Conservation (phyloP, 495 filamentous ascomycete genomes). For the Penicillium alfredii region DNA sequence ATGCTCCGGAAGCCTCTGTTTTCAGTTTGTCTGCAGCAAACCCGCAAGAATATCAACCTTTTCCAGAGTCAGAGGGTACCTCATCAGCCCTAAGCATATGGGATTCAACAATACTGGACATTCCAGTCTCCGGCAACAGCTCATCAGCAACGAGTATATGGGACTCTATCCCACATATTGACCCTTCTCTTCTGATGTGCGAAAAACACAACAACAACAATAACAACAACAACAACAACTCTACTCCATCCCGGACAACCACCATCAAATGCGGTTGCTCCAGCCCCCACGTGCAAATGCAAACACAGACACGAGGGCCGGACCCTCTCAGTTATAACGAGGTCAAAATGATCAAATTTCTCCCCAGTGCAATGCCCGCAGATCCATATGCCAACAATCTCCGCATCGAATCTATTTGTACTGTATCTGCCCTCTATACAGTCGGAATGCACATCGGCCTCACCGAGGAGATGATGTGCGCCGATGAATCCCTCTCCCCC, state of each 20-base stretch:
- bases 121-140: background rate
- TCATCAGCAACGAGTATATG: background rate
- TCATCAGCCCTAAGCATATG: constrained; percentile 5
- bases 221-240: too few relatives aligned
- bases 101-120: constrained; percentile 2
- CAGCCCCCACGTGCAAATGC: constrained; percentile 13
- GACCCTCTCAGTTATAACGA: constrained; percentile 1
- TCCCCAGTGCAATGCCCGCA: constrained; percentile 2
- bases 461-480: constrained; percentile 18
- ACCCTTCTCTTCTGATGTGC: constrained; percentile 9
- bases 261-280: constrained; percentile 13
- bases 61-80: constrained; percentile 2
- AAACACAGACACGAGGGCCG: background rate
- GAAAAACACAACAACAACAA: constrained; percentile 6
- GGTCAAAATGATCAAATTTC: constrained; percentile 7
- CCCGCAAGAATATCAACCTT: too few relatives aligned
- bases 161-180: constrained; percentile 1
- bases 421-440: constrained; percentile 10
- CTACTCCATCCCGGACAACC: constrained; percentile 10
- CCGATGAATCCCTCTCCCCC: constrained; percentile 15
- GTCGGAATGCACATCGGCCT: constrained; percentile 19
- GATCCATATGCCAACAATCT: constrained; percentile 23
- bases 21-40: constrained; percentile 2
- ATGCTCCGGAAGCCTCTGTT: constrained; percentile 2
- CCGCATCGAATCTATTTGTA: constrained; percentile 21